These are phyloP conservation scores for Lobosporangium transversale DNA, from an alignment of 192 early-diverging fungal species.

Conservation along the genomic window DNA sequence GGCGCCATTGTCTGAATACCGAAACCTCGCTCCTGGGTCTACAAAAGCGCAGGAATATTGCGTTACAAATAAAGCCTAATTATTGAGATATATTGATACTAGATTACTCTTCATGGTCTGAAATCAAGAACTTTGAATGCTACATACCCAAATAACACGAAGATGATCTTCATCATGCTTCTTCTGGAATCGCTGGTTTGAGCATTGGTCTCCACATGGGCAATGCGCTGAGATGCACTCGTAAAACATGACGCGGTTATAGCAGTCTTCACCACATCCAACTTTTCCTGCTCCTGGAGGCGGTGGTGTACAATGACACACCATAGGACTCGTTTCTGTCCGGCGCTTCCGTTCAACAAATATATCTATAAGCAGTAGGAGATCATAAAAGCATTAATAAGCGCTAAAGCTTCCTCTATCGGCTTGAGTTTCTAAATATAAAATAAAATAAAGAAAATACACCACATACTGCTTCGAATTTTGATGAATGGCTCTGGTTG, in stretches of 20 bases:
- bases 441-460: background rate
- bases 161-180: slow-evolving; percentile 61
- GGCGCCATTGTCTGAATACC: slow-evolving; percentile 67
- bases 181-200: slow-evolving; percentile 80
- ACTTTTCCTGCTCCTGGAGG: slow-evolving; percentile 60
- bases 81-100: too few species aligned
- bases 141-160: slow-evolving; percentile 70
- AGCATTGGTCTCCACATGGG: slow-evolving; percentile 72
- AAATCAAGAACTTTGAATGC: too few species aligned
- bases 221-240: slow-evolving; percentile 77
- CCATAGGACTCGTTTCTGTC: slow-evolving; percentile 54
- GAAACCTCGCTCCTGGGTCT: slow-evolving; percentile 75
- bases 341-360: slow-evolving; percentile 79
- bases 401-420: too few species aligned
- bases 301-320: slow-evolving; percentile 71
- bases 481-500: slow-evolving; percentile 61
- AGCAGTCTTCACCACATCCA: slow-evolving; percentile 77
- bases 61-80: too few species aligned
- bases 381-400: background rate
- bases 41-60: too few species aligned
- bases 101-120: too few species aligned
- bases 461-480: slow-evolving; percentile 64
- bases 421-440: background rate
- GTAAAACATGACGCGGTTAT: slow-evolving; percentile 81
- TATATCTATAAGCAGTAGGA: slow-evolving; percentile 61